Evolutionary conservation across 2,329 filamentous ascomycete species (phyloP).

Genomic region (Zymoseptoria crescenta): DNA sequence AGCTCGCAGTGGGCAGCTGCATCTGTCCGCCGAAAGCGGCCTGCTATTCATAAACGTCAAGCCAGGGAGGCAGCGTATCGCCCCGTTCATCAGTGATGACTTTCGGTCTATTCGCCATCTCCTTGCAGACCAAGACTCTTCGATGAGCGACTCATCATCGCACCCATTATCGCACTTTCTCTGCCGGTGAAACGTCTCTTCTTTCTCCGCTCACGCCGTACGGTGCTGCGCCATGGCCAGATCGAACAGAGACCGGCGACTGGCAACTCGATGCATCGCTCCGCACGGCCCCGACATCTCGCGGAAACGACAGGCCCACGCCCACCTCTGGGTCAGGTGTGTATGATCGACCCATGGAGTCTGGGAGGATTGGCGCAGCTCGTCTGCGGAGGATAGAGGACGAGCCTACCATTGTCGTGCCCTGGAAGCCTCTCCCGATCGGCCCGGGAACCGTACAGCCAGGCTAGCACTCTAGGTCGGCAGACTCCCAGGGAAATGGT

Average conservation of each 20-base stretch:
- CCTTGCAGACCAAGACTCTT: not conserved
- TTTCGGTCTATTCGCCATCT: not conserved
- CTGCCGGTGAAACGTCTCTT: not conserved
- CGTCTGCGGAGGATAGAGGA: conserved; percentile 8
- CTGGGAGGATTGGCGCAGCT: conserved; percentile 21
- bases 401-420: conserved; percentile 23
- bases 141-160: no score
- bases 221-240: conserved; percentile 1
- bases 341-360: conserved; percentile 26
- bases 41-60: conserved; percentile 26
- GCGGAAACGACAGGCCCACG: conserved; percentile 13
- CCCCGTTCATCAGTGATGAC: conserved; percentile 2
- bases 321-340: conserved; percentile 21
- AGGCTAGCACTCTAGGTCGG: conserved; percentile 12
- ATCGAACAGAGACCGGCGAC: conserved; percentile 10
- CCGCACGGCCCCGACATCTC: conserved; percentile 17
- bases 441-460: conserved; percentile 24
- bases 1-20: conserved; percentile 42
- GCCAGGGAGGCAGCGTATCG: conserved; percentile 18
- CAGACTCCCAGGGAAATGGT: conserved; percentile 17
- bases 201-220: not conserved
- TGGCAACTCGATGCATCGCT: conserved; percentile 14
- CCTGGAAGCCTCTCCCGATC: conserved; percentile 25
- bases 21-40: conserved; percentile 35
- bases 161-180: not conserved